Conservation (phyloP, 2,329 filamentous ascomycete species). For the Apiospora marii region DNA sequence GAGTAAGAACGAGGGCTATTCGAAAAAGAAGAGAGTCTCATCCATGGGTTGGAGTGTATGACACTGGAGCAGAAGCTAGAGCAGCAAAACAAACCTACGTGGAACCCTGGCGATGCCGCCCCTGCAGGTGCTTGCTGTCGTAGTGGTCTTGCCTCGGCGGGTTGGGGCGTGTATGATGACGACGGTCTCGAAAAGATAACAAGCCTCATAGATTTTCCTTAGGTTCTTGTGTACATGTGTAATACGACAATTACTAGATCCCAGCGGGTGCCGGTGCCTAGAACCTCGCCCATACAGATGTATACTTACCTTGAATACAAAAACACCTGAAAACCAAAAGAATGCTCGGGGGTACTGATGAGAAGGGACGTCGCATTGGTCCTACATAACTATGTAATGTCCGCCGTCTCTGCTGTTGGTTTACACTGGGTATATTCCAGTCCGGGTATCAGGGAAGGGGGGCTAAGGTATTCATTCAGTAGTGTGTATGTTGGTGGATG, state of each 20-base stretch:
- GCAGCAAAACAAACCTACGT: conserved; percentile 12
- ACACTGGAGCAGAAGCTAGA: conserved; percentile 7
- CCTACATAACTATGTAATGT: conserved; percentile 18
- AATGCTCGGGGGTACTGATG: neutral
- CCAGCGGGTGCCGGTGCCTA: neutral
- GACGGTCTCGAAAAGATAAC: conserved; percentile 13
- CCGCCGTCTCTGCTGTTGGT: neutral
- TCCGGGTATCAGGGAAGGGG: neutral
- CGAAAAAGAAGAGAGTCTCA: conserved; percentile 2
- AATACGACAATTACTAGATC: conserved; percentile 22
- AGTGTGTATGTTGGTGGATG: neutral
- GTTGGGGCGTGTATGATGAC: conserved; percentile 18
- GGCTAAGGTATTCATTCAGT: neutral
- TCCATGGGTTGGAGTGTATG: conserved; percentile 2
- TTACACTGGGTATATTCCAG: conserved; percentile 3
- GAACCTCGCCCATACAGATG: neutral
- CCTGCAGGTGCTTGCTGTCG: conserved; percentile 7
- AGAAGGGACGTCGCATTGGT: neutral
- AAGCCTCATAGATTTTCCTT: conserved; percentile 22
- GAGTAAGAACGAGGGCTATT: conserved; percentile 2
- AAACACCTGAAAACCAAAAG: neutral
- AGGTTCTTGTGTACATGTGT: conserved; percentile 23
- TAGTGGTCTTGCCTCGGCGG: conserved; percentile 12
- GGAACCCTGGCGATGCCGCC: neutral
- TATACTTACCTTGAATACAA: neutral